phyloP scores from a whole-genome alignment of 192 early-diverging fungal species.

The Coemansia sp. region DNA sequence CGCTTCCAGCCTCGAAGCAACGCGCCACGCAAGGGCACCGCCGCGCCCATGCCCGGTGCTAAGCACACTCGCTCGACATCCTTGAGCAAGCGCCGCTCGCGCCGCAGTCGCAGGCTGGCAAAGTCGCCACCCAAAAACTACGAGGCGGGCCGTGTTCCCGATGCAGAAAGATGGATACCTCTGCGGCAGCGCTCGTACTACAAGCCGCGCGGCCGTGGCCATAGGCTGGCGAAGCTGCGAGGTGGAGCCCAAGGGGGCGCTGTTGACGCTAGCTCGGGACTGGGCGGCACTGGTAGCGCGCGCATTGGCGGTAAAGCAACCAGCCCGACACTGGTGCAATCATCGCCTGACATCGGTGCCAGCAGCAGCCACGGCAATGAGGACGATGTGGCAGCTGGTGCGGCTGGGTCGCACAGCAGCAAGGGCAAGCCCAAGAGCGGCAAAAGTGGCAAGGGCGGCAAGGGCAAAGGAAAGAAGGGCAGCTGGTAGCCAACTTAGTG shows the following conservation, averaged over 20 bases:
- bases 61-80: not conserved
- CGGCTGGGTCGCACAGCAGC: constrained; percentile 5
- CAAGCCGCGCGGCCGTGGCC: constrained; percentile 33
- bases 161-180: constrained; percentile 54
- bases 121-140: constrained; percentile 43
- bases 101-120: constrained; percentile 33
- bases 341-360: not conserved
- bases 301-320: constrained; percentile 30
- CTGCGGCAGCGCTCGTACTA: constrained; percentile 55
- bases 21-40: not conserved
- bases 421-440: constrained; percentile 23
- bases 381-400: not conserved
- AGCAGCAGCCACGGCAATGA: too few species aligned
- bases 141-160: constrained; percentile 27
- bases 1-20: constrained; percentile 22
- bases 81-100: constrained; percentile 17
- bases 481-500: constrained; percentile 15
- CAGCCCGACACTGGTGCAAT: too few species aligned
- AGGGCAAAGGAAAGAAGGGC: constrained; percentile 28
- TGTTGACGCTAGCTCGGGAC: constrained; percentile 34
- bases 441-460: constrained; percentile 31
- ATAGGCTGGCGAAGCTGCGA: constrained; percentile 26
- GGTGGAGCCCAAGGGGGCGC: constrained; percentile 49
- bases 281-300: constrained; percentile 54
- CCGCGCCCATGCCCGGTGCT: not conserved